Base-by-base conservation (phyloP, 495 filamentous ascomycete genomes). In the Podospora bellae-mahoneyi region DNA sequence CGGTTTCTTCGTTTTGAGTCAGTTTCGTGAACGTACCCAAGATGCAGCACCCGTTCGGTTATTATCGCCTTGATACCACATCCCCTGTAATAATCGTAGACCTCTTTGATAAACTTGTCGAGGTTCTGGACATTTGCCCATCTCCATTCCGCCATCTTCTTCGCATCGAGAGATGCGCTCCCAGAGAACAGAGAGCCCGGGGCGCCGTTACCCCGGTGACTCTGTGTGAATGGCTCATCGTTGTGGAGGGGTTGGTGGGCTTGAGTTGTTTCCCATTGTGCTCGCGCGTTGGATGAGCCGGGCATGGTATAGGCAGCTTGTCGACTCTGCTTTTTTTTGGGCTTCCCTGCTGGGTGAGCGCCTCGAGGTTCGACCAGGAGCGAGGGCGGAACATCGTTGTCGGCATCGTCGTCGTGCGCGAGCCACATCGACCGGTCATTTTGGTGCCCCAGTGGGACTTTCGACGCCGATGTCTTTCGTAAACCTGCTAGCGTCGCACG, bases 101-200 rank as follows among this genome's bases (percentile, higher is more conserved):
- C 94, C 65, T 97, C 91, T 69, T 86, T 84, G 59, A 99, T 84
- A 76, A 97, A 98, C 68, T 88, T 90, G 76, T 99, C 95, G 67
- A 99, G 80, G 74, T 98, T 95, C 58, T 89, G 86, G 34, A 96
- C 92, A 74, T 97, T 97, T 66, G 91, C 91, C 93, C 95, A 99
- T 75, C 90, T 89, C 91, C 94, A 98, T 85, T 97, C 89, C 3
- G 95, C 94, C 77, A 88, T 92, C 72, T 93, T 88, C 78, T 89
- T 91, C 15, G 90, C 89, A 73, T 89, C 87, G 77, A 72, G 87
- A 70, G 62, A 80, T 78, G 75, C 72, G 56, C 71, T 68, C 71
- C 44, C 81, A 73, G 69, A 77, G 66, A 74, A 78, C 71, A 68
- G 76, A 67, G 61, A 76, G 72, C 62, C 74, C 26, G 71, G 78